Base-by-base conservation (phyloP, 164 flowering plant species). In the Pachysandra terminalis region DNA sequence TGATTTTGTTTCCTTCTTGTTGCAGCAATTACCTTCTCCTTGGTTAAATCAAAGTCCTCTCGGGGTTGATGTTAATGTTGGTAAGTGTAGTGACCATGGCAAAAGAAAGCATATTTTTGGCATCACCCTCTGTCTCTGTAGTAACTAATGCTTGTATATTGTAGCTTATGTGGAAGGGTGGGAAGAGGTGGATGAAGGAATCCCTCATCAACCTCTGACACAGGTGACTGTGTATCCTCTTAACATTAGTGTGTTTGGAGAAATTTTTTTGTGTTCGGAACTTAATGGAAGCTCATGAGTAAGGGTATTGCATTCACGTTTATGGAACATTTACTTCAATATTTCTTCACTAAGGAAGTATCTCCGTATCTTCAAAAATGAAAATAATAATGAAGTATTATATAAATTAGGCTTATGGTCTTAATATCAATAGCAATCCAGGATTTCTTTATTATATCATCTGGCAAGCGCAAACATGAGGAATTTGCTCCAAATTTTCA, bases 111-210 rank as follows among this genome's bases (percentile, higher is more conserved):
- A 40, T 41, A 58, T 61, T 63, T 59, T 49, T 60, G 24, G 49
- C 24, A 24, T n/a, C 6, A 4, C n/a, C 19, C 6, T 40, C 25
- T 53, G 22, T 61, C 19, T 27, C 8, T 56, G 25, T 51, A 59
- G 9, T 63, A 28, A 62, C 68, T 52, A 41, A 14, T 69, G 25
- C 53, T 26, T 55, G 51, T 37, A 55, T 73, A 23, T 67, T 72
- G 75, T 75, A 95, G 98, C 98, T 76, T 92, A 92, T 73, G 96
- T 78, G 68, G 96, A 95, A 79, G 96, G 89, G 60, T 85, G 94
- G 59, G 94, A 95, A 21, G 97, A 87, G 64, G 79, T 37, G 40
- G 97, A 88, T 64, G 81, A 88, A 78, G 90, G 90, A 68, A 48
- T 75, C 56, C 71, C 94, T 69, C 78, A 81, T 66, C 93, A 83